Percentiles rank a stretch among this genome's conserved stretches.
Conservation (phyloP, 2,329 filamentous ascomycete species). For the Alternaria brassicae region DNA sequence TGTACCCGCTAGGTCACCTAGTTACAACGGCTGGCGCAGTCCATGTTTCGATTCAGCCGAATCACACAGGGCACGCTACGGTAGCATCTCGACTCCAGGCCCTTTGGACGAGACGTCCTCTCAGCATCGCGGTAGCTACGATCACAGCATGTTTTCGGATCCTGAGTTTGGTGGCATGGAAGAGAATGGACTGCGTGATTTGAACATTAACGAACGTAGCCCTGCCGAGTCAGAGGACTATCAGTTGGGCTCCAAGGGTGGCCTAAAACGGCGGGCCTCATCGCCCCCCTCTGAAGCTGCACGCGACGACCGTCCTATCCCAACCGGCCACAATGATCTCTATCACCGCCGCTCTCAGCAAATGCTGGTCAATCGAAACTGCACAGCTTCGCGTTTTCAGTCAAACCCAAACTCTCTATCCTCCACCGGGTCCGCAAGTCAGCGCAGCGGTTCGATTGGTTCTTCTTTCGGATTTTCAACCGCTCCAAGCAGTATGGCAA, state of each 20-base stretch:
- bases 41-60: constrained; percentile 50
- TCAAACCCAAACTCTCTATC: constrained; percentile 68
- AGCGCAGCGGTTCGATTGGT: constrained; percentile 67
- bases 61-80: constrained; percentile 53
- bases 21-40: constrained; percentile 53
- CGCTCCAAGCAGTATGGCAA: constrained; percentile 69
- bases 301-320: constrained; percentile 55
- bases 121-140: constrained; percentile 68
- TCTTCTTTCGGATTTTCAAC: constrained; percentile 66
- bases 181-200: constrained; percentile 59
- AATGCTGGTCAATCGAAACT: constrained; percentile 62
- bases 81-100: constrained; percentile 56
- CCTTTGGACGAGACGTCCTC: constrained; percentile 59
- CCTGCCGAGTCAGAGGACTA: constrained; percentile 55
- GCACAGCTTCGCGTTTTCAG: constrained; percentile 62
- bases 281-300: constrained; percentile 66
- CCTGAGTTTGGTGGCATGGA: constrained; percentile 60
- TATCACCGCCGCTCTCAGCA: constrained; percentile 63
- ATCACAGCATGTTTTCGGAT: constrained; percentile 62
- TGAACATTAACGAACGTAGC: constrained; percentile 63
- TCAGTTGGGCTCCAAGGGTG: constrained; percentile 55
- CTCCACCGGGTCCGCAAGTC: constrained; percentile 65
- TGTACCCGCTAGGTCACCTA: constrained; percentile 55
- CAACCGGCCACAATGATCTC: constrained; percentile 56
- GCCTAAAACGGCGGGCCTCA: constrained; percentile 70